Evolutionary conservation across 306 rosid species (phyloP).

Genomic region (Abrus precatorius): DNA sequence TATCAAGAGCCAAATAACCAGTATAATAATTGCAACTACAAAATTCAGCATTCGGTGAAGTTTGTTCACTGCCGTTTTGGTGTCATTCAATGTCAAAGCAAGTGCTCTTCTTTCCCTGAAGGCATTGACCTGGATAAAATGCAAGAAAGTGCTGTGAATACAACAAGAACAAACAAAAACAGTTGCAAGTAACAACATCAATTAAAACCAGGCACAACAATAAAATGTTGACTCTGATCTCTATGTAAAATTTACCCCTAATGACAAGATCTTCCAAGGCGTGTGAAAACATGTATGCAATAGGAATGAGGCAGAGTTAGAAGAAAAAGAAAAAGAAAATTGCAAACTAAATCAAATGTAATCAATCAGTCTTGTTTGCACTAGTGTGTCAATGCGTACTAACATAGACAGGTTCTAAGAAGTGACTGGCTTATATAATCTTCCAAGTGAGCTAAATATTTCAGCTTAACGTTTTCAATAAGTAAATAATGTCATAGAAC

Average conservation of each 20-base stretch:
- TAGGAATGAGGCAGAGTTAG: neutral
- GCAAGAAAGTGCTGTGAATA: slow-evolving; percentile 6
- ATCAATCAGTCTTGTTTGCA: neutral
- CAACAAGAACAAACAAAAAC: neutral
- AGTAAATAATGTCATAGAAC: neutral
- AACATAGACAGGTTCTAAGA: slow-evolving; percentile 13
- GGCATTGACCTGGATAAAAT: slow-evolving; percentile 74
- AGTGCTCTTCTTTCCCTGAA: slow-evolving; percentile 96
- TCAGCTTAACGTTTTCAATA: neutral
- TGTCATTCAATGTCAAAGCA: slow-evolving; percentile 89
- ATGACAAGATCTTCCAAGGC: neutral
- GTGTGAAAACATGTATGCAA: slow-evolving; percentile 12
- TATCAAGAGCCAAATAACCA: slow-evolving; percentile 76
- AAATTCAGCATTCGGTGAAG: slow-evolving; percentile 84
- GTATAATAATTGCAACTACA: slow-evolving; percentile 62
- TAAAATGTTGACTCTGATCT: slow-evolving; percentile 29
- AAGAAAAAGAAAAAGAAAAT: neutral
- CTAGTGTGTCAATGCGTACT: neutral
- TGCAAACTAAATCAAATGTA: neutral
- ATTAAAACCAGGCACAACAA: slow-evolving; percentile 19
- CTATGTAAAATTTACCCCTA: neutral
- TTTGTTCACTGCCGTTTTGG: slow-evolving; percentile 93
- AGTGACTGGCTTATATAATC: slow-evolving; percentile 4
- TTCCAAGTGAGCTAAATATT: neutral
- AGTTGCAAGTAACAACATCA: slow-evolving; percentile 4